These are phyloP conservation scores for Cryptococcus wingfieldii DNA, from an alignment of 1,284 basidiomycete genomes.

Conservation along the genomic window DNA sequence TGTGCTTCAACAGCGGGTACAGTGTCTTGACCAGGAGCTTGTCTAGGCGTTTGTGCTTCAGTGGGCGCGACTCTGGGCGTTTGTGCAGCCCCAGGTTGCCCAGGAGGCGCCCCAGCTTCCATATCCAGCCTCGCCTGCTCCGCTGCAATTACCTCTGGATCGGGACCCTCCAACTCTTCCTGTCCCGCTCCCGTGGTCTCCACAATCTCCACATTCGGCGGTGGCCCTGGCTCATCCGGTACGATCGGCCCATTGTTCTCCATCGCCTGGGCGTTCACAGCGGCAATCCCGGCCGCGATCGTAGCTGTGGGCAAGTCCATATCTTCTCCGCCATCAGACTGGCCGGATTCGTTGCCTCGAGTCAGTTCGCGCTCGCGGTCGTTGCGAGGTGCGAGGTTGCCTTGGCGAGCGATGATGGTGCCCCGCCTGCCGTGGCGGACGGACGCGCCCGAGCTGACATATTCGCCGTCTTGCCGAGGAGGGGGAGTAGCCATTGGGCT, in stretches of 20 bases:
- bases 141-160: conserved; percentile 36
- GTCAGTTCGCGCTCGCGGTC: conserved; percentile 17
- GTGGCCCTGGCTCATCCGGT: conserved; percentile 24
- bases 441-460: conserved; percentile 4
- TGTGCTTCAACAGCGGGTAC: conserved; percentile 24
- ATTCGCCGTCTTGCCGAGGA: conserved; percentile 21
- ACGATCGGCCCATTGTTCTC: conserved; percentile 26
- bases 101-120: conserved; percentile 45
- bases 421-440: conserved; percentile 21
- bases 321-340: conserved; percentile 39
- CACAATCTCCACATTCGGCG: conserved; percentile 29
- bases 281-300: conserved; percentile 31
- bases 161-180: conserved; percentile 32
- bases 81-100: conserved; percentile 40
- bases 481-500: conserved; percentile 43
- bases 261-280: conserved; percentile 34
- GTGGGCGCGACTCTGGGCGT: conserved; percentile 30
- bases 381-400: conserved; percentile 26
- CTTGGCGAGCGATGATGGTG: conserved; percentile 42
- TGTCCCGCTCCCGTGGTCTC: conserved; percentile 13
- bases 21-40: conserved; percentile 12
- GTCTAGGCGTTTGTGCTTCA: conserved; percentile 18
- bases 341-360: conserved; percentile 32
- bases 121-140: conserved; percentile 45
- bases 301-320: conserved; percentile 37